Evolutionary conservation across 1,284 basidiomycete genomes (phyloP).

Genomic region (Austroboletus niveus): DNA sequence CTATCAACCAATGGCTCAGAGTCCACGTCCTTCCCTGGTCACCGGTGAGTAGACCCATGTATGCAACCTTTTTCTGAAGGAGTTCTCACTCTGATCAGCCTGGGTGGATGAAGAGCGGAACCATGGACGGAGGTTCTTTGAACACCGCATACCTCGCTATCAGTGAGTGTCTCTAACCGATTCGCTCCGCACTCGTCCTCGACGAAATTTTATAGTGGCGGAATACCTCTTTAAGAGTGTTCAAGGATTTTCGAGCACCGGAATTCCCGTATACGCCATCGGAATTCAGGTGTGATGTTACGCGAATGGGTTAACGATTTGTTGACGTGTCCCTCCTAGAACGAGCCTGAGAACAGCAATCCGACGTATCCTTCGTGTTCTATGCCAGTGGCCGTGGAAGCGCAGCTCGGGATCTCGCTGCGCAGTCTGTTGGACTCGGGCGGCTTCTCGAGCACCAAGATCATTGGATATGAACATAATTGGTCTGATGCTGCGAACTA

Average conservation of each 20-base stretch:
- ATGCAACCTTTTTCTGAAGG: neutral
- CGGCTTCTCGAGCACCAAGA: conserved; percentile 42
- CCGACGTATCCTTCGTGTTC: conserved; percentile 44
- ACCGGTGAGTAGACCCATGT: conserved; percentile 35
- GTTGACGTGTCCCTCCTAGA: conserved; percentile 31
- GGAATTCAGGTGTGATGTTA: conserved; percentile 41
- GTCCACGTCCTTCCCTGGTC: conserved; percentile 52
- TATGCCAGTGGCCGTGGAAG: conserved; percentile 41
- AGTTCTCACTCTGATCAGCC: conserved; percentile 35
- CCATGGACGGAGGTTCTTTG: conserved; percentile 47
- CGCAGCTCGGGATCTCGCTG: conserved; percentile 40
- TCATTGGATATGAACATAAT: conserved; percentile 51
- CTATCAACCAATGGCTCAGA: conserved; percentile 41
- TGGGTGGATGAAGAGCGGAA: conserved; percentile 51
- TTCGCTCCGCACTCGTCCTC: neutral
- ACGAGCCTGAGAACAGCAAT: conserved; percentile 48
- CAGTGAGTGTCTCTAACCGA: conserved; percentile 29
- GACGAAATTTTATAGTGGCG: conserved; percentile 36
- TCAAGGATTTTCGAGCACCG: conserved; percentile 44
- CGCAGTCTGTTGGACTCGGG: conserved; percentile 45
- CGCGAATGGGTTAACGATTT: neutral
- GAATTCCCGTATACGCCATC: conserved; percentile 44
- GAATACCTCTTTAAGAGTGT: conserved; percentile 47
- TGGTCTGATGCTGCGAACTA: conserved; percentile 50
- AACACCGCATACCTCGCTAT: conserved; percentile 33